These are phyloP conservation scores for Fraxinus sp. DNA, from an alignment of 305 asterid species.

Conservation along the genomic window DNA sequence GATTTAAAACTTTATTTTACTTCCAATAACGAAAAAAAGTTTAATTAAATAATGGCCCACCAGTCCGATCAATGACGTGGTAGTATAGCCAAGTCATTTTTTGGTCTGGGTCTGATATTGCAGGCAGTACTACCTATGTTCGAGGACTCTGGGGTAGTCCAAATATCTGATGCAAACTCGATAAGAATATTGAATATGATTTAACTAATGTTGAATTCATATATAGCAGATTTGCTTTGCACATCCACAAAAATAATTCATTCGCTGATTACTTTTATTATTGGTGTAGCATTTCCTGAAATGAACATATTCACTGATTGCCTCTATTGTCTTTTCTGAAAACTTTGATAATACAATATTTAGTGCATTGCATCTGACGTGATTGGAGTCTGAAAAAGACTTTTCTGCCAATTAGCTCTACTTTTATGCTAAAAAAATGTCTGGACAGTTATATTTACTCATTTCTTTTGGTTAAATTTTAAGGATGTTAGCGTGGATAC, in stretches of 20 bases:
- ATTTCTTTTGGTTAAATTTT: slow-evolving; percentile 24
- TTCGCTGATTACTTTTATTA: background rate
- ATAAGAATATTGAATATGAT: background rate
- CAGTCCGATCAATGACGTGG: background rate
- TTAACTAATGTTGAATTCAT: background rate
- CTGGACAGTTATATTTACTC: slow-evolving; percentile 23
- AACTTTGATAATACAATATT: background rate
- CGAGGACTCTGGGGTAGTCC: background rate
- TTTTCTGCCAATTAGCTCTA: slow-evolving; percentile 12
- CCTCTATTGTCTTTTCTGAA: background rate
- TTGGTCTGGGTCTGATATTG: background rate
- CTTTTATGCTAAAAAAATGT: slow-evolving; percentile 21
- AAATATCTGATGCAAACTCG: slow-evolving; percentile 8
- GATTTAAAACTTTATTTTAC: background rate
- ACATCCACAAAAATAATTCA: background rate
- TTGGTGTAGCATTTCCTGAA: background rate
- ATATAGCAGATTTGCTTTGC: background rate
- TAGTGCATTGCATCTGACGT: slow-evolving; percentile 8
- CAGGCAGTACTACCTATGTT: background rate
- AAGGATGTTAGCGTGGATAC: slow-evolving; percentile 57
- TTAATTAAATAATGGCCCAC: background rate
- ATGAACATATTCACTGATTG: background rate
- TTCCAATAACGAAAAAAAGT: background rate
- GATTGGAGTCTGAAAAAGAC: slow-evolving; percentile 5
- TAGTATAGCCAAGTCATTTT: background rate